phyloP scores from a whole-genome alignment of 495 filamentous ascomycete genomes.

The Ramalina intermedia region DNA sequence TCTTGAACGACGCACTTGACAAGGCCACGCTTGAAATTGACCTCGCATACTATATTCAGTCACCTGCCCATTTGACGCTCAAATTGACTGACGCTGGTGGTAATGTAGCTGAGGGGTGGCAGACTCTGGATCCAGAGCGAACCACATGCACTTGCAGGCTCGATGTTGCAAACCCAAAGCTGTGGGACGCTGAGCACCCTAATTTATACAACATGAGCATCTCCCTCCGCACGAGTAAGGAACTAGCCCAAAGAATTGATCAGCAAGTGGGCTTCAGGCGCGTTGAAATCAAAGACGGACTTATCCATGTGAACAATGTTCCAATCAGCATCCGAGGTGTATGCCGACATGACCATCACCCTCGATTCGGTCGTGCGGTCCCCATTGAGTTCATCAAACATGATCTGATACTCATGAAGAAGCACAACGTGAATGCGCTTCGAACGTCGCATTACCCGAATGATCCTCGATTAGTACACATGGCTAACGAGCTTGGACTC shows the following conservation, averaged over 20 bases:
- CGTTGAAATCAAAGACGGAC: constrained; percentile 41
- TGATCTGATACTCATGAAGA: constrained; percentile 53
- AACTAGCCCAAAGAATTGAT: constrained; percentile 24
- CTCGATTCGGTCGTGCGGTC: constrained; percentile 41
- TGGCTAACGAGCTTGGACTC: constrained; percentile 53
- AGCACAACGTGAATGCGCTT: constrained; percentile 50
- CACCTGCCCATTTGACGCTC: constrained; percentile 16
- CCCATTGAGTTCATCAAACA: constrained; percentile 38
- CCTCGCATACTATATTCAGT: constrained; percentile 24
- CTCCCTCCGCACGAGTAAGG: constrained; percentile 11
- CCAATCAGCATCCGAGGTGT: constrained; percentile 43
- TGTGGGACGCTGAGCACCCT: constrained; percentile 57
- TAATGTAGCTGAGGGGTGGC: background rate
- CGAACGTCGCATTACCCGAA: constrained; percentile 50
- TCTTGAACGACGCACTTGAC: constrained; percentile 39
- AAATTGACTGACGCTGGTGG: constrained; percentile 16
- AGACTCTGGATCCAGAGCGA: constrained; percentile 1
- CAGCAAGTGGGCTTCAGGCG: constrained; percentile 46
- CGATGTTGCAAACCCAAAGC: constrained; percentile 29
- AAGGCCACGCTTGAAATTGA: constrained; percentile 36
- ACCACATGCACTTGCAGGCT: constrained; percentile 22
- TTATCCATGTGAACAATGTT: constrained; percentile 44
- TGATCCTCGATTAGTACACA: constrained; percentile 39
- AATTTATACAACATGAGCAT: constrained; percentile 39
- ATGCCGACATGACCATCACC: constrained; percentile 53